Base-by-base conservation (phyloP, 495 filamentous ascomycete genomes). In the Pyronema omphalodes region DNA sequence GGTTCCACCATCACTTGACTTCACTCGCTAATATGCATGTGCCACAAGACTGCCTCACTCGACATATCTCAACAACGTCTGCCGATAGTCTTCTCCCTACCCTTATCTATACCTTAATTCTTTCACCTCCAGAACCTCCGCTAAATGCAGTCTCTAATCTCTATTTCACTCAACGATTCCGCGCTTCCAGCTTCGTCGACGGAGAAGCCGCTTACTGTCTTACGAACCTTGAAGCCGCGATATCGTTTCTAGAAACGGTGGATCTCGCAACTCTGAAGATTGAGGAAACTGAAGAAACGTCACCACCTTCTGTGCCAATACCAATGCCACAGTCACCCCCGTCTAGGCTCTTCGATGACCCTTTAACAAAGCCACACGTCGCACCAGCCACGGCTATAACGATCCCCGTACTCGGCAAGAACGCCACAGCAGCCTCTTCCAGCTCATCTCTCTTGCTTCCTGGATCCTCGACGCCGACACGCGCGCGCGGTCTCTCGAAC, bases 31-130 rank as follows among this genome's bases (percentile, higher is more conserved):
- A 50, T 11, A 2, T 11, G 23, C 23, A 29, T 29, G 23, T 29
- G 23, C 5, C 8, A 29, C 14, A 11, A 65, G 62, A 65, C 53
- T 65, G 58, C 54, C 33, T 65, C 14, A 58, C 62, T 14, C 58
- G 52, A 7, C 80, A 44, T 70, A 77, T 56, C 62, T 83, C 93
- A 9, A 88, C 89, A 1, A 94, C 91, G 0, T 95, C 88, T 6
- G 91, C 91, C 1, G 91, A 99, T 61, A 89, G 94, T 66, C 88
- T 99, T 51, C 79, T 99, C 59, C 91, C 91, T 0, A 93, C 93
- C 58, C 73, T 99, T 47, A 99, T 99, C 53, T 96, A 91, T 66
- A 83, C 86, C 0, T 75, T 99, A 43, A 87, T 96, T 65, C 93
- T 86, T 5, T 86, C 85, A 19, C 84, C 86, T 7, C 82, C 88